Percentiles rank a stretch among this genome's conserved stretches.
Evolutionary conservation across 371 early-diverging fungal species (phyloP).

Genomic region (Mucor sp.): DNA sequence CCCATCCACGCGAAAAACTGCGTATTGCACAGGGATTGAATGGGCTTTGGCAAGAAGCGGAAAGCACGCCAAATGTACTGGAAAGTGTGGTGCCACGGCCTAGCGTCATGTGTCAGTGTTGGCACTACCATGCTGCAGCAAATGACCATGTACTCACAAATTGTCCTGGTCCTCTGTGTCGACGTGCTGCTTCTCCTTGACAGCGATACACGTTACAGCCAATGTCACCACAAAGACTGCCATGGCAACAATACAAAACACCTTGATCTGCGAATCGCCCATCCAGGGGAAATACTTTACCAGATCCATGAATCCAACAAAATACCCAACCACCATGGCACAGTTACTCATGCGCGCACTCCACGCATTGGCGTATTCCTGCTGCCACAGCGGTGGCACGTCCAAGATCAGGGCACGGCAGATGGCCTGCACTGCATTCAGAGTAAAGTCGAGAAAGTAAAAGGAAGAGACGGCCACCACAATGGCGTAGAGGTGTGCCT

Average conservation of each 20-base stretch:
- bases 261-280: conserved; percentile 66
- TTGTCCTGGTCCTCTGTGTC: conserved; percentile 18
- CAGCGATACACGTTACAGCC: conserved; percentile 52
- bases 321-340: conserved; percentile 76
- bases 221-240: conserved; percentile 53
- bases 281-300: conserved; percentile 56
- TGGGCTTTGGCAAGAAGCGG: conserved; percentile 55
- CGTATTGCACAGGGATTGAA: conserved; percentile 69
- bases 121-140: no score
- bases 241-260: conserved; percentile 63
- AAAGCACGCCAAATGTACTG: conserved; percentile 57
- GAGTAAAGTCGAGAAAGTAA: conserved; percentile 76
- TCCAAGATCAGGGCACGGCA: conserved; percentile 80
- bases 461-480: conserved; percentile 68
- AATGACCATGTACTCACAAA: conserved; percentile 9
- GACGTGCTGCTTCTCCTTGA: conserved; percentile 40
- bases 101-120: conserved; percentile 8
- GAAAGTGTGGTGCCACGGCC: conserved; percentile 51
- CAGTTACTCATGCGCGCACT: conserved; percentile 71
- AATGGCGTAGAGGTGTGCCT: conserved; percentile 48
- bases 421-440: conserved; percentile 74
- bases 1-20: conserved; percentile 87
- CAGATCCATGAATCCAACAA: conserved; percentile 64
- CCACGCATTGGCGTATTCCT: conserved; percentile 73
- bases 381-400: conserved; percentile 67